Base-by-base conservation (phyloP, 148 eudicot species). In the Diospyros kaki region DNA sequence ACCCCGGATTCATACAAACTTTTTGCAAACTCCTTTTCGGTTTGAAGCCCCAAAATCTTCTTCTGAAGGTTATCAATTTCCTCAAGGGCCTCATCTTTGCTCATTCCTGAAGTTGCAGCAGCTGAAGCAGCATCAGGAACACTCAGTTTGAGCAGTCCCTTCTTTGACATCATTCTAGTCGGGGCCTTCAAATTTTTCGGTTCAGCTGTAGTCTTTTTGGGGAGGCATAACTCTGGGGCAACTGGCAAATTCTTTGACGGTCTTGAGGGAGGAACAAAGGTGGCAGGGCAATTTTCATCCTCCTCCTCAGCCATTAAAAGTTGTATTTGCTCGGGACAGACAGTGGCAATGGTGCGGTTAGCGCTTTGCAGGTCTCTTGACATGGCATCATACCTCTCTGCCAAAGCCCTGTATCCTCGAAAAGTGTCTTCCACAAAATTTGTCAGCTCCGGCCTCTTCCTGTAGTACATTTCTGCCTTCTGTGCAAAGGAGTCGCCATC, bases 391-490 rank as follows among this genome's bases (percentile, higher is more conserved):
- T 84, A 95, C 77, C 97, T 81, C 76, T 91, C 97, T 51, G 97
- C 97, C 53, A 92, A 82, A 9, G 97, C 91, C 64, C 99, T 77
- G 75, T 92, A 95, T 60, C 90, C 86, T 53, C 86, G 82, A 69
- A 86, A 89, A 14, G 90, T 80, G 59, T 92, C 99, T 82, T 95
- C 99, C 1, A 93, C 91, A 54, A 86, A 87, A 75, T 60, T 77
- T 10, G 89, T 70, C 1, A 95, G 78, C 82, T 95, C 97, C 14
- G 99, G 99, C 66, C 99, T 81, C 79, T 88, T 92, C 74, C 83
- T 84, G 79, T 90, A 95, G 73, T 92, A 95, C 96, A 92, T 91
- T 73, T 95, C 99, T 67, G 97, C 99, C 78, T 86, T 83, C 72
- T 86, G 77, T 9, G 91, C 87, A 65, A 95, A 95, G 2, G 99